Conservation (phyloP, 2,329 filamentous ascomycete species). For the Cladorrhinum sp. region DNA sequence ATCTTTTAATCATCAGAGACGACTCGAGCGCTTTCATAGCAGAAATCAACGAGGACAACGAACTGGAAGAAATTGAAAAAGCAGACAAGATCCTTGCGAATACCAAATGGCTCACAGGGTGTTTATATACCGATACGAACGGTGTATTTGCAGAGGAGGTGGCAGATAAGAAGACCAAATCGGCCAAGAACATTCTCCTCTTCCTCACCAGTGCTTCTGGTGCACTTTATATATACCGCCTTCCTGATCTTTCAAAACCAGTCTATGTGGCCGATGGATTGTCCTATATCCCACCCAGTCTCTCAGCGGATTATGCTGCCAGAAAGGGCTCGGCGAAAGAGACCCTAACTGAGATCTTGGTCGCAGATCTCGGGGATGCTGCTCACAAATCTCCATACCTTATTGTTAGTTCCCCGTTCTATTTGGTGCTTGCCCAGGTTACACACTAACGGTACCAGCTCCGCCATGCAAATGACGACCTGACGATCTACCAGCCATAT, state of each 20-base stretch:
- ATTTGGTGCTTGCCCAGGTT: no score
- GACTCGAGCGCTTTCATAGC: constrained; percentile 78
- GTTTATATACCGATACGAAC: constrained; percentile 69
- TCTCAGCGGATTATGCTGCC: constrained; percentile 68
- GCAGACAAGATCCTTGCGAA: constrained; percentile 53
- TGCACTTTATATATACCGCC: constrained; percentile 69
- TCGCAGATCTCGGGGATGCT: constrained; percentile 80
- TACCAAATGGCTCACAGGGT: constrained; percentile 78
- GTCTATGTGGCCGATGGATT: constrained; percentile 75
- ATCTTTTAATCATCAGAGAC: constrained; percentile 77
- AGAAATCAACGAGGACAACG: constrained; percentile 74
- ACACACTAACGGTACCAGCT: constrained; percentile 51
- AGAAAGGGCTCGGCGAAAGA: constrained; percentile 72
- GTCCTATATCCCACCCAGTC: constrained; percentile 70
- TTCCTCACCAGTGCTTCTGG: constrained; percentile 77
- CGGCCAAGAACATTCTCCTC: constrained; percentile 58
- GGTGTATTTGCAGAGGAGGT: constrained; percentile 50
- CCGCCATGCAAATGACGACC: constrained; percentile 74
- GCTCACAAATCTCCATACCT: constrained; percentile 71
- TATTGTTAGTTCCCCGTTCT: constrained; percentile 49
- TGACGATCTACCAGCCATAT: constrained; percentile 84
- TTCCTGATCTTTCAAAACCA: constrained; percentile 69
- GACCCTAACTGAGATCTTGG: constrained; percentile 71
- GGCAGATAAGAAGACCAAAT: constrained; percentile 39
- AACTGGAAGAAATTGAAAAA: constrained; percentile 77